These are phyloP conservation scores for Wickerhamiella musiphila DNA, from an alignment of 805 yeast species.

Conservation along the genomic window DNA sequence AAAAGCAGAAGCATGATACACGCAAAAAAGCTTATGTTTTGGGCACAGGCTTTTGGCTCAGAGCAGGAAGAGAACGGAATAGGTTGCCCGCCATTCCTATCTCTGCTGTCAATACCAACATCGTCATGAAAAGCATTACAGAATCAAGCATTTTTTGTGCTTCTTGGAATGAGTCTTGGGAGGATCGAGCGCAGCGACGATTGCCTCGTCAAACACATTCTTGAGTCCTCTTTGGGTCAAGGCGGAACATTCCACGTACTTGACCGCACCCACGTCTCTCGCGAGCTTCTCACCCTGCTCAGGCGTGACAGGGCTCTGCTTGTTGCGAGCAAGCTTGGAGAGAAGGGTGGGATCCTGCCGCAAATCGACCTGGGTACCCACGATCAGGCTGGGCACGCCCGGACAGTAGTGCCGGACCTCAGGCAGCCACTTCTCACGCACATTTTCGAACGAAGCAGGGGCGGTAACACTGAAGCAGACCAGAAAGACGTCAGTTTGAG, in stretches of 20 bases:
- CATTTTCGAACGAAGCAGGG: constrained; percentile 94
- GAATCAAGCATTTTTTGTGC: constrained; percentile 57
- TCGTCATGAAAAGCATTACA: constrained; percentile 29
- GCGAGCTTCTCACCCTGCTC: constrained; percentile 90
- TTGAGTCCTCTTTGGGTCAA: constrained; percentile 92
- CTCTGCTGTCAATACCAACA: too few relatives aligned
- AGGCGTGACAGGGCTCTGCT: constrained; percentile 65
- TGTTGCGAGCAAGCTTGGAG: constrained; percentile 80
- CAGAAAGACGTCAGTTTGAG: constrained; percentile 90
- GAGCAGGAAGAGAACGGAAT: background rate
- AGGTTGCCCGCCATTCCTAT: background rate
- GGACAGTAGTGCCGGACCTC: constrained; percentile 97
- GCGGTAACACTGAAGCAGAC: constrained; percentile 94
- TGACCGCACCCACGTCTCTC: constrained; percentile 84
- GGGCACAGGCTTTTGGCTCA: background rate
- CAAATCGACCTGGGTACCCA: constrained; percentile 91
- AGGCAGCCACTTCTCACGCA: constrained; percentile 96
- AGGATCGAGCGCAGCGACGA: constrained; percentile 94
- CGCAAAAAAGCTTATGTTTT: too few relatives aligned
- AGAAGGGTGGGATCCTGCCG: constrained; percentile 84
- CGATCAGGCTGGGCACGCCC: constrained; percentile 94
- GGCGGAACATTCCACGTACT: constrained; percentile 96
- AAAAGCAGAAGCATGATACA: too few relatives aligned
- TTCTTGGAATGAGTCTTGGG: constrained; percentile 61
- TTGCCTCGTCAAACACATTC: constrained; percentile 97